Conservation (phyloP, 176 grass and related monocot genomes). For the Neostapfia colusana region DNA sequence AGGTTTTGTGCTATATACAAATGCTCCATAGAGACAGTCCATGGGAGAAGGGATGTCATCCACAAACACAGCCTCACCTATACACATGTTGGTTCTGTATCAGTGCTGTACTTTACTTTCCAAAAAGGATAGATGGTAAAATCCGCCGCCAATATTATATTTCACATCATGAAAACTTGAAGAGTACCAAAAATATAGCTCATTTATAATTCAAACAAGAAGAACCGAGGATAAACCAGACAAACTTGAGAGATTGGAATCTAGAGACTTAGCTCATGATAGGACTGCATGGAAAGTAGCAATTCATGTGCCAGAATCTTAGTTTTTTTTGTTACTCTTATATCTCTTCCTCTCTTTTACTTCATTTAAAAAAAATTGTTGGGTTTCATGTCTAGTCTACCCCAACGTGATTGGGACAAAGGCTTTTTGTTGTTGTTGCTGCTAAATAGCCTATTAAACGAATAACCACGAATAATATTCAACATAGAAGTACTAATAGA, state of each 20-base stretch:
- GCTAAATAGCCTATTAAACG: not conserved
- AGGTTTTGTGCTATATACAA: slow-evolving; percentile 82
- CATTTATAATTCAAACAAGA: not conserved
- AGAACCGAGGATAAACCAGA: slow-evolving; percentile 4
- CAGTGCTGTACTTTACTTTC: slow-evolving; percentile 10
- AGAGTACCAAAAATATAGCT: not conserved
- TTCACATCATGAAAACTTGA: not conserved
- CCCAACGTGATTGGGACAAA: too few relatives aligned
- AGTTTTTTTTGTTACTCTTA: too few relatives aligned
- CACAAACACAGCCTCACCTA: slow-evolving; percentile 89
- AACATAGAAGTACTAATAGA: not conserved
- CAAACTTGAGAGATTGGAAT: too few relatives aligned
- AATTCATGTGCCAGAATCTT: too few relatives aligned
- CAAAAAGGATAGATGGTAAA: slow-evolving; percentile 6
- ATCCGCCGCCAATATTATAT: not conserved
- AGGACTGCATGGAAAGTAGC: too few relatives aligned
- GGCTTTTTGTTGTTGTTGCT: too few relatives aligned
- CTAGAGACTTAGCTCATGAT: too few relatives aligned
- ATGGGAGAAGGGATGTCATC: slow-evolving; percentile 83
- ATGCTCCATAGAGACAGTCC: slow-evolving; percentile 74
- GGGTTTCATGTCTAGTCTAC: too few relatives aligned
- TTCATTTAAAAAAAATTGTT: too few relatives aligned
- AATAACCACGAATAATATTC: not conserved
- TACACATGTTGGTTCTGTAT: slow-evolving; percentile 25
- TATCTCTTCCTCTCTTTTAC: too few relatives aligned